phyloP scores from a whole-genome alignment of 768 basidiomycete species.

The Coprinopsis cinerea region DNA sequence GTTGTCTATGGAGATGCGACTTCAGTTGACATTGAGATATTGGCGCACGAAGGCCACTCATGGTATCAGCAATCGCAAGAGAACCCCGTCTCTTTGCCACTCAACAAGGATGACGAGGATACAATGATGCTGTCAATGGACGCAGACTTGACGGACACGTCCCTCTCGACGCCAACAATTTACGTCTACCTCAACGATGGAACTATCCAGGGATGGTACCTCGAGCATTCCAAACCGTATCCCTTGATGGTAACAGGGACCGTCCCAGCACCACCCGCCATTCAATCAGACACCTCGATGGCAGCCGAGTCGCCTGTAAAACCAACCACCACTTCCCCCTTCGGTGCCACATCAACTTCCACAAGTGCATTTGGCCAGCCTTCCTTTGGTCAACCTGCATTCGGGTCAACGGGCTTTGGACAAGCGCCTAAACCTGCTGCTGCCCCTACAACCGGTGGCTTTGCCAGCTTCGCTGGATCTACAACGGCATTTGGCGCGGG shows the following conservation, averaged over 20 bases:
- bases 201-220: constrained; percentile 66
- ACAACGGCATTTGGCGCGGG: neutral
- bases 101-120: constrained; percentile 65
- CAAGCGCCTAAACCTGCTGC: constrained; percentile 1
- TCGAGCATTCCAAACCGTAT: constrained; percentile 57
- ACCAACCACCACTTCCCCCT: neutral
- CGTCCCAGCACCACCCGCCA: constrained; percentile 1
- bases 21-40: constrained; percentile 42
- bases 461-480: neutral
- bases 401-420: neutral
- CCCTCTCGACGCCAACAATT: constrained; percentile 47
- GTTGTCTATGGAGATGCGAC: constrained; percentile 40
- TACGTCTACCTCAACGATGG: constrained; percentile 78
- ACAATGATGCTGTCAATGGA: constrained; percentile 62
- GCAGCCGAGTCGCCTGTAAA: constrained; percentile 11
- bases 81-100: constrained; percentile 54
- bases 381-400: neutral
- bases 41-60: constrained; percentile 28
- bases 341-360: neutral
- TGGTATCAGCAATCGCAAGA: constrained; percentile 49
- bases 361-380: constrained; percentile 9
- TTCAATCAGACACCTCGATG: constrained; percentile 17
- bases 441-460: neutral
- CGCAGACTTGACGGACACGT: constrained; percentile 54
- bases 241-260: constrained; percentile 40